A percentile compares a stretch with the other conserved stretches of the same genome.
Conservation (phyloP, 306 rosid genomes). For the Corylus avellana region DNA sequence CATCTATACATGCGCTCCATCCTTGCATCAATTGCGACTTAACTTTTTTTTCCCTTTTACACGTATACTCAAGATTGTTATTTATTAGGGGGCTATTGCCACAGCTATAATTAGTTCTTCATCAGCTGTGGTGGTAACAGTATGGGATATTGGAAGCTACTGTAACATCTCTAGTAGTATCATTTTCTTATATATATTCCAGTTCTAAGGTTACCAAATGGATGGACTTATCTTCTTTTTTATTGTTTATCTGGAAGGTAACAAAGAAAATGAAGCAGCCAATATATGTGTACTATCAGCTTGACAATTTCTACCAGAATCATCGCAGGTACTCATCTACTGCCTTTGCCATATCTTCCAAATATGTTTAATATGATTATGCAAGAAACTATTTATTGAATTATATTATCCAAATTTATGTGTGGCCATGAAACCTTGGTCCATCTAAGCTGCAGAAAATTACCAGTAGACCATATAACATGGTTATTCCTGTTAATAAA, state of each 20-base stretch:
- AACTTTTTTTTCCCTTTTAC: too few species aligned
- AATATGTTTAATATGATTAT: background rate
- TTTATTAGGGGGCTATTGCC: background rate
- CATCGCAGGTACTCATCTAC: conserved; percentile 68
- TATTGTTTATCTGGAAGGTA: conserved; percentile 48
- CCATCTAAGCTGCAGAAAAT: background rate
- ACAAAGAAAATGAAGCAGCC: conserved; percentile 71
- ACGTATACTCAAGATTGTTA: too few species aligned
- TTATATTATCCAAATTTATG: background rate
- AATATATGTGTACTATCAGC: conserved; percentile 82
- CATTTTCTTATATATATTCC: background rate
- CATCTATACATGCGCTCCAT: too few species aligned
- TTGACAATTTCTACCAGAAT: conserved; percentile 92
- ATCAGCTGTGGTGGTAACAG: background rate
- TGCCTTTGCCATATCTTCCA: conserved; percentile 15
- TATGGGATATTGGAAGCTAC: conserved; percentile 4
- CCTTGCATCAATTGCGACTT: too few species aligned
- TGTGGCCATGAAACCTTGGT: background rate
- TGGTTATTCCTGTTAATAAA: background rate
- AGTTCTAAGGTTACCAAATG: background rate
- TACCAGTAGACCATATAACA: background rate
- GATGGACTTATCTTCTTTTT: conserved; percentile 20
- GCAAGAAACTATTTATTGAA: background rate
- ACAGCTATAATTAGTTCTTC: background rate
- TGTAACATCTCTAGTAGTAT: background rate